Evolutionary conservation across 805 yeast genomes (phyloP).

Genomic region (Pichia nanzhaoensis): DNA sequence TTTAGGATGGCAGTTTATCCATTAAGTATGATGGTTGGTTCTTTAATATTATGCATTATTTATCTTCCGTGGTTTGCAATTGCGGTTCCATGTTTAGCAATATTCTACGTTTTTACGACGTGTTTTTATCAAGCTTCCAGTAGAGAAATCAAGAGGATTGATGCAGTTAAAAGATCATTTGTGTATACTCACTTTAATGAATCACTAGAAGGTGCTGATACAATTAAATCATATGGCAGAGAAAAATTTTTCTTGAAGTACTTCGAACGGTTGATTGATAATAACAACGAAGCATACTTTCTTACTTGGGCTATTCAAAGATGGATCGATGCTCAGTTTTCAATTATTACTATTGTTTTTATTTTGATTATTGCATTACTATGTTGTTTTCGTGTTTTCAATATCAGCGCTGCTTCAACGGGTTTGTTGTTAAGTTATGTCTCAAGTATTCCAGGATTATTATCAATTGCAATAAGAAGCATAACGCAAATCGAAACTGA

Average conservation of each 20-base stretch:
- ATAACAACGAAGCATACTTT: slow-evolving; percentile 61
- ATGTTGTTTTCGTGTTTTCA: slow-evolving; percentile 54
- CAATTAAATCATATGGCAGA: slow-evolving; percentile 53
- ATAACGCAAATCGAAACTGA: slow-evolving; percentile 70
- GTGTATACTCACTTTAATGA: slow-evolving; percentile 71
- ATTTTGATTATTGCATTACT: slow-evolving; percentile 46
- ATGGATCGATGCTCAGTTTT: slow-evolving; percentile 57
- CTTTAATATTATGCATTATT: slow-evolving; percentile 56
- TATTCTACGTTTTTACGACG: slow-evolving; percentile 40
- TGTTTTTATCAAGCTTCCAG: slow-evolving; percentile 62
- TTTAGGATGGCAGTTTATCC: slow-evolving; percentile 54
- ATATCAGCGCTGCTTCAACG: slow-evolving; percentile 49
- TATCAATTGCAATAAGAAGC: slow-evolving; percentile 48
- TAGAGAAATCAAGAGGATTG: slow-evolving; percentile 69
- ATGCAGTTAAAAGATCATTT: slow-evolving; percentile 62
- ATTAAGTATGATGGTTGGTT: slow-evolving; percentile 49
- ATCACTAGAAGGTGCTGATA: slow-evolving; percentile 54
- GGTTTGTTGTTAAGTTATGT: slow-evolving; percentile 58
- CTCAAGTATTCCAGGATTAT: slow-evolving; percentile 48
- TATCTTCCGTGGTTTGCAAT: slow-evolving; percentile 74
- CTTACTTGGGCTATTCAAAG: slow-evolving; percentile 51
- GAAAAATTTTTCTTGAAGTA: slow-evolving; percentile 37
- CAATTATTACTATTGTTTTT: slow-evolving; percentile 37
- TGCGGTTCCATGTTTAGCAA: slow-evolving; percentile 48
- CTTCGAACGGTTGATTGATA: slow-evolving; percentile 43